Evolutionary conservation across 2,329 filamentous ascomycete genomes (phyloP).

Genomic region (Ilyonectria sp.): DNA sequence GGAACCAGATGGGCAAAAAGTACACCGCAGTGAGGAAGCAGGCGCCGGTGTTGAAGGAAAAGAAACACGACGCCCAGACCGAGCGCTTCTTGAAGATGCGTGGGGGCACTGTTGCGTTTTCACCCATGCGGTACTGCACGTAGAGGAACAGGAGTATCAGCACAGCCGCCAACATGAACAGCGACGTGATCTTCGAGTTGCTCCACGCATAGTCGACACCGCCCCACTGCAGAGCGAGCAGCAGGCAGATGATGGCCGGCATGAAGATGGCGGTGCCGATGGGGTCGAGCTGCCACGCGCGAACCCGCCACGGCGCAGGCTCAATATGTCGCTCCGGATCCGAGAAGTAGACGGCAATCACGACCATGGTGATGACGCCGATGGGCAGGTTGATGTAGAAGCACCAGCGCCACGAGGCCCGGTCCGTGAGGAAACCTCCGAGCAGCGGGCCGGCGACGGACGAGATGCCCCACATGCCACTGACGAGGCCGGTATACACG

Average conservation of each 20-base stretch:
- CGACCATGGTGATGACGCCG: slow-evolving; percentile 52
- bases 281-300: slow-evolving; percentile 49
- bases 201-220: slow-evolving; percentile 54
- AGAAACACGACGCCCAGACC: slow-evolving; percentile 55
- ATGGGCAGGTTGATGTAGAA: slow-evolving; percentile 60
- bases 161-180: slow-evolving; percentile 52
- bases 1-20: slow-evolving; percentile 63
- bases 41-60: slow-evolving; percentile 57
- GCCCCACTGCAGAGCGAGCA: slow-evolving; percentile 68
- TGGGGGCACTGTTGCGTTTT: slow-evolving; percentile 61
- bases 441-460: slow-evolving; percentile 54
- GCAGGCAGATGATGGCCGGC: slow-evolving; percentile 60
- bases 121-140: slow-evolving; percentile 56
- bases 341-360: slow-evolving; percentile 50
- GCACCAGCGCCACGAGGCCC: slow-evolving; percentile 58
- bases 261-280: slow-evolving; percentile 52
- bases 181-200: slow-evolving; percentile 42
- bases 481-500: slow-evolving; percentile 55
- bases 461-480: slow-evolving; percentile 64
- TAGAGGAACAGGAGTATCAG: slow-evolving; percentile 54
- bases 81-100: slow-evolving; percentile 58
- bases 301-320: slow-evolving; percentile 44
- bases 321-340: slow-evolving; percentile 45
- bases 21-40: slow-evolving; percentile 53
- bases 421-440: slow-evolving; percentile 55